Base-by-base conservation (phyloP, 140 eudicot species). In the Stevia rebaudiana region DNA sequence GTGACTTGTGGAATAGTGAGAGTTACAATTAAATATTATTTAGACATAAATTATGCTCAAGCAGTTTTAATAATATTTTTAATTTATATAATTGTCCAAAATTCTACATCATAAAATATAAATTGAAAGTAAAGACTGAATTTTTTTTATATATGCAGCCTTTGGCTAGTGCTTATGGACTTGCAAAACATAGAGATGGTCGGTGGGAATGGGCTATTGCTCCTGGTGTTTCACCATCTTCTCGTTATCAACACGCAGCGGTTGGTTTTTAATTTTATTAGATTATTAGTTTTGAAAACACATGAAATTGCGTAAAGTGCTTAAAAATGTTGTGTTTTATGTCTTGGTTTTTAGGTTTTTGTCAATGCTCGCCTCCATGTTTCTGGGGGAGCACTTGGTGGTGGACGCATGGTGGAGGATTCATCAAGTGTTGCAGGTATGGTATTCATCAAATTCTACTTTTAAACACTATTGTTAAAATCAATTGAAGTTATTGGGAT, bases 121-220 rank as follows among this genome's bases (percentile, higher is more conserved):
- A 41, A n/a, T 17, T 58, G 23, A 61, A 9, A 43, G 40, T 13
- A 42, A 13, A 17, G 37, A 28, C 55, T 60, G 43, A 21, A 16
- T 18, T 63, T 53, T 18, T 36, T 39, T 65, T 17, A 40, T 60
- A 25, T 76, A 17, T 76, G 77, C 72, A 91, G 96, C 98, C 98
- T 42, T 75, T 87, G 64, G 89, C 95, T 12, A 84, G 92, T 73
- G 96, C 98, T 28, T 91, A 84, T 79, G 98, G 98, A 52, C 98
- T 91, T 67, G 96, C 98, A n/a, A 91, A 91, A 72, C 98, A 91
- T 70, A 87, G 98, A 80, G 96, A 91, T 73, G 98, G 98, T 44
- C 91, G 98, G 11, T 91, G 98, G 98, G 98, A 91, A 70, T 91
- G 96, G 98, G 98, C 96, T 33, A 84, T 91, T 75, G 96, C 98